Evolutionary conservation across 2,329 filamentous ascomycete species (phyloP).

Genomic region (Grosmannia clavigera): DNA sequence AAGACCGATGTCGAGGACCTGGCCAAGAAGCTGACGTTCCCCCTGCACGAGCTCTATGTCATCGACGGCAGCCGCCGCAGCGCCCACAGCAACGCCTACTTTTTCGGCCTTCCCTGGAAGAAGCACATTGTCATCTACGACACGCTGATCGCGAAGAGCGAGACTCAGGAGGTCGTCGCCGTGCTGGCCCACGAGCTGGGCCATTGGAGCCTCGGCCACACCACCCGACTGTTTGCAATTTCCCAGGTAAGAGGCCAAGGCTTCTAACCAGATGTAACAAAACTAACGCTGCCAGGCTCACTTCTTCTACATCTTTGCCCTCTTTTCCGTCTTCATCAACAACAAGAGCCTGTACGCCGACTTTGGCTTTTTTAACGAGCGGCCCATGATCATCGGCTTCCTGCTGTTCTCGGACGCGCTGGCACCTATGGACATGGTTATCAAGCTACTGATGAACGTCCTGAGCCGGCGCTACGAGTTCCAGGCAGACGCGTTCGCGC

Average conservation of each 20-base stretch:
- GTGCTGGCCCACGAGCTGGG: constrained; percentile 92
- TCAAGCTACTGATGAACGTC: constrained; percentile 94
- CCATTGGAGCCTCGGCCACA: constrained; percentile 94
- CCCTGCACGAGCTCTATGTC: constrained; percentile 82
- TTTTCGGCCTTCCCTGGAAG: constrained; percentile 97
- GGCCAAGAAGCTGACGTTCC: constrained; percentile 76
- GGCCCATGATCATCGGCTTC: constrained; percentile 93
- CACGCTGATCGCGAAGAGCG: constrained; percentile 90
- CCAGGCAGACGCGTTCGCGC: constrained; percentile 85
- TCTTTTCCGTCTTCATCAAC: constrained; percentile 96
- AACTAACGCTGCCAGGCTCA: constrained; percentile 49
- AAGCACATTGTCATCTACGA: constrained; percentile 99
- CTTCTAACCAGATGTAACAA: not conserved
- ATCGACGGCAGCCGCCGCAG: constrained; percentile 87
- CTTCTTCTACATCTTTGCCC: constrained; percentile 89
- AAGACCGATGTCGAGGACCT: constrained; percentile 81
- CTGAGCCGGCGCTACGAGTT: constrained; percentile 92
- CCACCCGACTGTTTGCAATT: constrained; percentile 79
- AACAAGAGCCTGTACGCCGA: constrained; percentile 82
- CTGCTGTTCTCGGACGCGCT: constrained; percentile 96
- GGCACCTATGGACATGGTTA: constrained; percentile 81
- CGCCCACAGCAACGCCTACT: constrained; percentile 81
- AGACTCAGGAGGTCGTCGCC: constrained; percentile 83
- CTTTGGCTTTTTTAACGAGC: constrained; percentile 75
- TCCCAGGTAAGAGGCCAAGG: constrained; percentile 47